These are phyloP conservation scores for Epichloe amarillans DNA, from an alignment of 2,329 filamentous ascomycete genomes.

Conservation along the genomic window DNA sequence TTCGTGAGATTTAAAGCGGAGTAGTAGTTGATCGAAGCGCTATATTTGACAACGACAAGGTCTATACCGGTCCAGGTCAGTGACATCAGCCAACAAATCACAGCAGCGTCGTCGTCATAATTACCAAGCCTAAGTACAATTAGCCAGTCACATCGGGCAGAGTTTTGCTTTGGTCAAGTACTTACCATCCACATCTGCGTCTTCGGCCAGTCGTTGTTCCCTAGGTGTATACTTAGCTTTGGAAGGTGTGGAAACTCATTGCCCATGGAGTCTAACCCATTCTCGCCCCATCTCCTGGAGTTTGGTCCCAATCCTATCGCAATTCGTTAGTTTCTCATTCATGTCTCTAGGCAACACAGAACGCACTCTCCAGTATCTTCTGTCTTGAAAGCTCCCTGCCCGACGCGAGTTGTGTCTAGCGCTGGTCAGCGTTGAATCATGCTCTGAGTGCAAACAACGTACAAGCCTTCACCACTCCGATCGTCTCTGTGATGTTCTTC, in stretches of 20 bases:
- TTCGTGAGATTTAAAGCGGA: conserved; percentile 37
- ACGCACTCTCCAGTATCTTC: conserved; percentile 11
- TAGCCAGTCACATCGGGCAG: conserved; percentile 7
- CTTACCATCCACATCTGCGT: conserved; percentile 41
- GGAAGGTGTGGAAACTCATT: no score
- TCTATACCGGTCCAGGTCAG: conserved; percentile 23
- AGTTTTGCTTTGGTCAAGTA: background rate
- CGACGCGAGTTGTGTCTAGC: conserved; percentile 7
- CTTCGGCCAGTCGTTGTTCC: conserved; percentile 42
- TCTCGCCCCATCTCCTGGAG: conserved; percentile 35
- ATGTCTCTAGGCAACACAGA: background rate
- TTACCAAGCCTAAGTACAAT: conserved; percentile 15
- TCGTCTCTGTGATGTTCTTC: conserved; percentile 32
- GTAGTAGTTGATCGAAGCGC: conserved; percentile 49
- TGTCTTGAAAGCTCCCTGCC: conserved; percentile 8
- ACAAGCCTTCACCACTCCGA: background rate
- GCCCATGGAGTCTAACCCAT: conserved; percentile 7
- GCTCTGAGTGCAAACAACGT: no score
- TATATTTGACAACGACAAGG: conserved; percentile 54
- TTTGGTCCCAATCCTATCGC: conserved; percentile 24
- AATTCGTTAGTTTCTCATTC: conserved; percentile 9
- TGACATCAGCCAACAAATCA: no score
- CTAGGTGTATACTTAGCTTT: conserved; percentile 5
- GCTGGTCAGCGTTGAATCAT: no score
- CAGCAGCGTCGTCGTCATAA: background rate